phyloP scores from a whole-genome alignment of 108 stramenopile species.

The Pelagomonas calceolata region DNA sequence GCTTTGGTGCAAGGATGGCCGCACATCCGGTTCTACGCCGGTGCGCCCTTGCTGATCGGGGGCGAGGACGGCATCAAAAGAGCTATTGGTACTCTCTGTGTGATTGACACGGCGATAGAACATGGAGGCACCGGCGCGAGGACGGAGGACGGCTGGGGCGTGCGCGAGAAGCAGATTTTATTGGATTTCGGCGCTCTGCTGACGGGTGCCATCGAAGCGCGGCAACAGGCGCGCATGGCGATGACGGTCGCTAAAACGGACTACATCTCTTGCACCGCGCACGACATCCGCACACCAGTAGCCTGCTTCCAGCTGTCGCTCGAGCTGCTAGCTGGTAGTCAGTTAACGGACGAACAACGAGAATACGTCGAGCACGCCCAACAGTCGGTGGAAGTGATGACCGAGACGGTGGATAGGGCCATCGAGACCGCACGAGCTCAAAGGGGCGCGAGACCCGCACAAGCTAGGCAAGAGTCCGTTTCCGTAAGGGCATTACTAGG shows the following conservation, averaged over 20 bases:
- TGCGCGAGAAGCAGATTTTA: slow-evolving; percentile 52
- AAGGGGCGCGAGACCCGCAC: background rate
- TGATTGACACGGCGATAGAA: slow-evolving; percentile 36
- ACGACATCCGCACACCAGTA: slow-evolving; percentile 65
- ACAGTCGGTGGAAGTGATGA: slow-evolving; percentile 2
- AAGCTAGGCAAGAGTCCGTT: background rate
- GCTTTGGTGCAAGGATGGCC: slow-evolving; percentile 55
- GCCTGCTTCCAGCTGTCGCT: slow-evolving; percentile 53
- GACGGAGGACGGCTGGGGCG: background rate
- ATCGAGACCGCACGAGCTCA: slow-evolving; percentile 3
- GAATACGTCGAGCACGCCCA: background rate
- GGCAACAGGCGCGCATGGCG: slow-evolving; percentile 32
- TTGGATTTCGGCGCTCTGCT: slow-evolving; percentile 53
- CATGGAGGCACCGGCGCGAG: background rate
- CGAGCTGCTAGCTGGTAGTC: slow-evolving; percentile 34
- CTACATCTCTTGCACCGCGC: slow-evolving; percentile 57
- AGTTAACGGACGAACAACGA: background rate
- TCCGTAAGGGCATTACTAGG: background rate
- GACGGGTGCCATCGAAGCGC: slow-evolving; percentile 47
- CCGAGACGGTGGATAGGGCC: slow-evolving; percentile 1
- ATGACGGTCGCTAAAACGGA: slow-evolving; percentile 39
- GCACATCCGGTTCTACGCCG: slow-evolving; percentile 69
- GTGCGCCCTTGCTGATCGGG: slow-evolving; percentile 55
- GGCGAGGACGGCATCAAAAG: slow-evolving; percentile 42
- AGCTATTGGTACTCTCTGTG: slow-evolving; percentile 57